Percentiles rank a stretch among this genome's conserved stretches.
phyloP scores from a whole-genome alignment of 768 basidiomycete species.

The Hericium rajendrae region DNA sequence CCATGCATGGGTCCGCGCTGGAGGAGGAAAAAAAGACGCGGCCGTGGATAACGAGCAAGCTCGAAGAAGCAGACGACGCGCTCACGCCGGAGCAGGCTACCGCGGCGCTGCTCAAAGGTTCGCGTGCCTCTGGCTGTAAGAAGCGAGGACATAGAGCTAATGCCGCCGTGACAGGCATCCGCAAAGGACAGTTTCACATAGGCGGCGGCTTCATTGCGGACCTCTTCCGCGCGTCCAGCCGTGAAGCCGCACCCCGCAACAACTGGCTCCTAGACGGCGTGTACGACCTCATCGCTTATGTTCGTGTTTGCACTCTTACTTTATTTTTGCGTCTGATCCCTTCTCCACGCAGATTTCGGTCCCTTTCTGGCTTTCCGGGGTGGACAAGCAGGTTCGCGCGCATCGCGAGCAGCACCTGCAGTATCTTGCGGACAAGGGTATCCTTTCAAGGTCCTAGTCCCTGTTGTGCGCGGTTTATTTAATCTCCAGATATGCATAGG shows the following conservation, averaged over 20 bases:
- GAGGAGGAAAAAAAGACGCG: conserved; percentile 68
- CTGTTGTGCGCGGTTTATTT: too few relatives aligned
- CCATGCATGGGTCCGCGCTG: conserved; percentile 68
- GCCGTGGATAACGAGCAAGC: conserved; percentile 60
- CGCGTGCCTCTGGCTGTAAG: not conserved
- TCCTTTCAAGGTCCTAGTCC: too few relatives aligned
- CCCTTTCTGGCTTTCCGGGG: not conserved
- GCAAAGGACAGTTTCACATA: not conserved
- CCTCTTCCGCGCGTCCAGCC: not conserved
- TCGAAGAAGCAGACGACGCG: conserved; percentile 55
- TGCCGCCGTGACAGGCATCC: not conserved
- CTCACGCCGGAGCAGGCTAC: not conserved
- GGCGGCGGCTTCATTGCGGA: not conserved
- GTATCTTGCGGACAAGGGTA: not conserved
- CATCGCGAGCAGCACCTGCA: not conserved
- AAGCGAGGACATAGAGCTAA: not conserved
- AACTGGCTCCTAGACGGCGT: not conserved
- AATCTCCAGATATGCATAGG: too few relatives aligned
- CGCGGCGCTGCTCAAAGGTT: not conserved
- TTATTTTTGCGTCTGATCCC: too few relatives aligned
- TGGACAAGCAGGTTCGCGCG: not conserved
- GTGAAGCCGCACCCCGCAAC: not conserved
- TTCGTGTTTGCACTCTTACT: not conserved
- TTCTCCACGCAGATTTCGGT: not conserved
- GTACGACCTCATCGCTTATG: not conserved